Percentiles rank a stretch among this genome's conserved stretches.
Evolutionary conservation across 73 alveolate species (phyloP).

Genomic region (Paramecium sexaurelia): DNA sequence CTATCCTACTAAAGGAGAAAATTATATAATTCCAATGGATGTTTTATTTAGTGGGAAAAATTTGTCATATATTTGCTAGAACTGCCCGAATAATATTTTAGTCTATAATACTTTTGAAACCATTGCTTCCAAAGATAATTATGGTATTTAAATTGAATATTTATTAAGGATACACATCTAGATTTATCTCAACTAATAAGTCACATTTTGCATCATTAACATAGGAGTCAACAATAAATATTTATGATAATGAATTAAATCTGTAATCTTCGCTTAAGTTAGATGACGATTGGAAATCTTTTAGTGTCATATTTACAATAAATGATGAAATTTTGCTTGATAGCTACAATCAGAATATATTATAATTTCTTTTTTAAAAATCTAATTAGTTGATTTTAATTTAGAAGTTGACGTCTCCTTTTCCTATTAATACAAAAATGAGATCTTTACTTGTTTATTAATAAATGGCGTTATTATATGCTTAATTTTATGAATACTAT

Average conservation of each 20-base stretch:
- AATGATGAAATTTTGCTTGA: not conserved
- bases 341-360: not conserved
- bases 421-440: not conserved
- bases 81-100: not conserved
- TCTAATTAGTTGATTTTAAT: not conserved
- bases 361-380: not conserved
- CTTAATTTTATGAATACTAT: not conserved
- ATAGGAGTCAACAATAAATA: not conserved
- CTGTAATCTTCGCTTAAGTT: not conserved
- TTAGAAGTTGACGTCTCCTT: not conserved
- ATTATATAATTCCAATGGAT: not conserved
- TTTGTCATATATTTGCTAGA: not conserved
- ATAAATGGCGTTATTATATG: not conserved
- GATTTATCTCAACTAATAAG: not conserved
- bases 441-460: not conserved
- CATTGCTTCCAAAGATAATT: not conserved
- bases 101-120: not conserved
- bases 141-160: not conserved
- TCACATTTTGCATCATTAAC: not conserved
- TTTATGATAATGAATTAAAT: not conserved
- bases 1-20: not conserved
- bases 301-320: not conserved
- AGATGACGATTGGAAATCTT: not conserved
- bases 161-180: not conserved
- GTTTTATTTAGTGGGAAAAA: not conserved